A percentile compares a stretch with the other conserved stretches of the same genome.
phyloP scores from a whole-genome alignment of 2,329 filamentous ascomycete species.

The Nectriaceae sp. region DNA sequence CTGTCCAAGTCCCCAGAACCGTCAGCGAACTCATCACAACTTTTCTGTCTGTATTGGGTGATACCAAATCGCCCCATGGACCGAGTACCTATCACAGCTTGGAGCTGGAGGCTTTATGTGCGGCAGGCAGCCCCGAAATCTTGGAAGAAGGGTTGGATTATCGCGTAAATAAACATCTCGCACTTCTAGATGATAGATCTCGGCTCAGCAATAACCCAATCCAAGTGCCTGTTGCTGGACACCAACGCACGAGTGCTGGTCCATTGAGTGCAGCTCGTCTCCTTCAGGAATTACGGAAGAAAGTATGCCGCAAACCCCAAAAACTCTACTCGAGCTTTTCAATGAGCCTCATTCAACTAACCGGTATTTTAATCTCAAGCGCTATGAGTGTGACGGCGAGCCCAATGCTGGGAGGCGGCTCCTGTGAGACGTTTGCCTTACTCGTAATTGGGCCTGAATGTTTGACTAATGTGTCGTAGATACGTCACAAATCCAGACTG shows the following conservation, averaged over 20 bases:
- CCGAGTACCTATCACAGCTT: background rate
- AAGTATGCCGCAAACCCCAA: background rate
- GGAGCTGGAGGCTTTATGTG: slow-evolving; percentile 1
- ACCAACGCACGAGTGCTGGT: background rate
- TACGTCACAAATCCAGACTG: slow-evolving; percentile 4
- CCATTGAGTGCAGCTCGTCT: background rate
- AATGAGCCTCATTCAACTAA: background rate
- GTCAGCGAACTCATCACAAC: background rate
- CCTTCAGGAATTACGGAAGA: slow-evolving; percentile 1
- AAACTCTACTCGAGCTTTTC: background rate
- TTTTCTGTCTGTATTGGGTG: background rate
- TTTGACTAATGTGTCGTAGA: background rate
- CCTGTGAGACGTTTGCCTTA: slow-evolving; percentile 1
- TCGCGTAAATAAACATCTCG: background rate
- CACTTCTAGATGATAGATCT: slow-evolving; percentile 3
- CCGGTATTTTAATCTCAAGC: background rate
- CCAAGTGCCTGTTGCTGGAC: background rate
- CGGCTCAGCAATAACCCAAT: background rate
- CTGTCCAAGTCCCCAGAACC: background rate
- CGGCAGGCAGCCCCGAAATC: background rate
- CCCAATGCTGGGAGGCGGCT: slow-evolving; percentile 2
- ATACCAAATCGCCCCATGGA: background rate
- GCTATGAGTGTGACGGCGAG: slow-evolving; percentile 1
- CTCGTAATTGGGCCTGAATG: background rate
- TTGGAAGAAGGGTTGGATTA: background rate